Evolutionary conservation across 192 early-diverging fungal species (phyloP).

Genomic region (Oehlia diaphana): DNA sequence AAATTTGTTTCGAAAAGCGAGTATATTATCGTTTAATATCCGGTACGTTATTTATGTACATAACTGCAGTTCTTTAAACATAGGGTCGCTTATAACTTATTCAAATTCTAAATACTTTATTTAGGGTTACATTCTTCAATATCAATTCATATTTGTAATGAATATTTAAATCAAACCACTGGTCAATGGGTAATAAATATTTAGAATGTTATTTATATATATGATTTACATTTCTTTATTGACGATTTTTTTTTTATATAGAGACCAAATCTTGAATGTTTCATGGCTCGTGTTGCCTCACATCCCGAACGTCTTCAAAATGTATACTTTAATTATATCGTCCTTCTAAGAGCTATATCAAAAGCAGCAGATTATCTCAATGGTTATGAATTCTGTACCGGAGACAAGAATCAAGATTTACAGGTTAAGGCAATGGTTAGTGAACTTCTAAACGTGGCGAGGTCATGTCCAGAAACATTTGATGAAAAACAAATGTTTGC

Average conservation of each 20-base stretch:
- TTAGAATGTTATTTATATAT: background rate
- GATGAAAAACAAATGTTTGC: constrained; percentile 87
- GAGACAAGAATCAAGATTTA: constrained; percentile 49
- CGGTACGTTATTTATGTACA: constrained; percentile 27
- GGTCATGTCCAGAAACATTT: constrained; percentile 77
- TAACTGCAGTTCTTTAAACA: no score
- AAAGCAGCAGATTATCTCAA: constrained; percentile 79
- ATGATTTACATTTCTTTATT: background rate
- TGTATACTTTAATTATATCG: constrained; percentile 91
- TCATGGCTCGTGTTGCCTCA: constrained; percentile 80
- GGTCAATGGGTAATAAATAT: constrained; percentile 78
- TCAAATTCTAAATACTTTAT: background rate
- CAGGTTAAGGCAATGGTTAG: constrained; percentile 57
- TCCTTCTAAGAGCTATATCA: constrained; percentile 81
- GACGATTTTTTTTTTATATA: constrained; percentile 18
- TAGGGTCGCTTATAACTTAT: no score
- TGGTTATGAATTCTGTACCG: constrained; percentile 76
- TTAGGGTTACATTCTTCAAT: constrained; percentile 92
- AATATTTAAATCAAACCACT: constrained; percentile 87
- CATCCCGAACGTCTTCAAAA: constrained; percentile 94
- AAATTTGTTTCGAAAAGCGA: constrained; percentile 78
- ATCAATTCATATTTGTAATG: constrained; percentile 95
- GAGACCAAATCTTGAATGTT: constrained; percentile 88
- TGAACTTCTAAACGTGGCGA: constrained; percentile 57
- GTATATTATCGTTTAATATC: constrained; percentile 78